phyloP scores from a whole-genome alignment of 768 basidiomycete genomes.

The Calvatia gigantea region DNA sequence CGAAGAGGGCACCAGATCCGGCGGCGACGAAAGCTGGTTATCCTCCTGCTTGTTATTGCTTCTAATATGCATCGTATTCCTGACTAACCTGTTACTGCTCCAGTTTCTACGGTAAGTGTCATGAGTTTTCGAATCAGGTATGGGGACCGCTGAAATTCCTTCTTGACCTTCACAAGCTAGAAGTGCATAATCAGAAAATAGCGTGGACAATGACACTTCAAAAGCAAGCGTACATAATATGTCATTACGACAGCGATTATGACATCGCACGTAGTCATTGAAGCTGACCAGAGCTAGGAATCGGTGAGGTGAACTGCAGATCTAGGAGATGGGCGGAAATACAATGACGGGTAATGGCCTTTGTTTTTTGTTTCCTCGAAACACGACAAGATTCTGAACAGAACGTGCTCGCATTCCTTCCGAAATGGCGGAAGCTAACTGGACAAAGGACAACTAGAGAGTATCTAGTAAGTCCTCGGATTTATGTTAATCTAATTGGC shows the following conservation, averaged over 20 bases:
- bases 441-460: neutral
- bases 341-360: neutral
- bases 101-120: slow-evolving; percentile 2
- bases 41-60: neutral
- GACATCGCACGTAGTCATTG: slow-evolving; percentile 7
- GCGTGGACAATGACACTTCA: neutral
- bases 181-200: no score
- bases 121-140: neutral
- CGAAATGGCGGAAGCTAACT: neutral
- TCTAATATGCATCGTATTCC: neutral
- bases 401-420: neutral
- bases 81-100: neutral
- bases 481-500: neutral
- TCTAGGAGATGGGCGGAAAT: neutral
- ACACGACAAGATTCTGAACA: neutral
- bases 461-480: neutral
- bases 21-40: neutral
- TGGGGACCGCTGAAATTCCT: neutral
- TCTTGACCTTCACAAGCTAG: slow-evolving; percentile 4
- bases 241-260: slow-evolving; percentile 6
- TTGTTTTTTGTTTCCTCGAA: neutral
- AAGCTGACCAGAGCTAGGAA: neutral
- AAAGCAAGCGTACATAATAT: neutral
- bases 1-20: neutral
- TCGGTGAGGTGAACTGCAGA: neutral